These are phyloP conservation scores for Combretum micranthum DNA, from an alignment of 345 rosid species.

Conservation along the genomic window DNA sequence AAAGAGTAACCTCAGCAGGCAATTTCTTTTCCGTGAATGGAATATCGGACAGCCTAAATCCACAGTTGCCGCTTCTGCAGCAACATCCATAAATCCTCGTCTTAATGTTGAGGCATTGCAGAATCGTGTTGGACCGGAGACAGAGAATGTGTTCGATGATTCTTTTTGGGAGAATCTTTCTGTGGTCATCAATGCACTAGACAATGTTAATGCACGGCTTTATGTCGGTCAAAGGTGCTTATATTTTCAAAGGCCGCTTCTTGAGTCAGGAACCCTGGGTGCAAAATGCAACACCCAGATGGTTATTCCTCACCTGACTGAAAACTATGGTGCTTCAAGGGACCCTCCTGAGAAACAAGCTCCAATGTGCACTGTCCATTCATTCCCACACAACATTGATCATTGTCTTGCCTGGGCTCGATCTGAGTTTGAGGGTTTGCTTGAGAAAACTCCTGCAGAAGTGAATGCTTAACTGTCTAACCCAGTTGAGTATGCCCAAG, in stretches of 20 bases:
- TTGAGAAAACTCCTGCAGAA: constrained; percentile 97
- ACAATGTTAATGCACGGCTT: constrained; percentile 93
- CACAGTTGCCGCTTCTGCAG: constrained; percentile 96
- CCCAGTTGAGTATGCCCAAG: constrained; percentile 61
- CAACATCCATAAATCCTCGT: constrained; percentile 59
- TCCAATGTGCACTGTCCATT: constrained; percentile 99
- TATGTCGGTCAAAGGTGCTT: constrained; percentile 96
- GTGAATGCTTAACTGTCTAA: constrained; percentile 83
- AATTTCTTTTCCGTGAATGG: constrained; percentile 98
- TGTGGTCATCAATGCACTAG: constrained; percentile 81
- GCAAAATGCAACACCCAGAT: constrained; percentile 97
- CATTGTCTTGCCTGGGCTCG: constrained; percentile 99
- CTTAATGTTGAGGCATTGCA: constrained; percentile 85
- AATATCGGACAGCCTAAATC: constrained; percentile 99
- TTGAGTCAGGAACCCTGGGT: constrained; percentile 98
- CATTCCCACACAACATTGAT: constrained; percentile 98
- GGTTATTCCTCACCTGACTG: constrained; percentile 97
- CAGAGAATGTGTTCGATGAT: constrained; percentile 89
- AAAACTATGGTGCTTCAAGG: constrained; percentile 97
- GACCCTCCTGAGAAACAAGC: constrained; percentile 99
- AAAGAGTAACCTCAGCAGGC: constrained; percentile 98
- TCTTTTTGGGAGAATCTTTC: constrained; percentile 86
- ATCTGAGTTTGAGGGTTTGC: constrained; percentile 96
- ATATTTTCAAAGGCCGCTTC: constrained; percentile 98
- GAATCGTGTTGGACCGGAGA: constrained; percentile 92